These are phyloP conservation scores for Cyclotella cryptica DNA, from an alignment of 108 stramenopile species.

Conservation along the genomic window DNA sequence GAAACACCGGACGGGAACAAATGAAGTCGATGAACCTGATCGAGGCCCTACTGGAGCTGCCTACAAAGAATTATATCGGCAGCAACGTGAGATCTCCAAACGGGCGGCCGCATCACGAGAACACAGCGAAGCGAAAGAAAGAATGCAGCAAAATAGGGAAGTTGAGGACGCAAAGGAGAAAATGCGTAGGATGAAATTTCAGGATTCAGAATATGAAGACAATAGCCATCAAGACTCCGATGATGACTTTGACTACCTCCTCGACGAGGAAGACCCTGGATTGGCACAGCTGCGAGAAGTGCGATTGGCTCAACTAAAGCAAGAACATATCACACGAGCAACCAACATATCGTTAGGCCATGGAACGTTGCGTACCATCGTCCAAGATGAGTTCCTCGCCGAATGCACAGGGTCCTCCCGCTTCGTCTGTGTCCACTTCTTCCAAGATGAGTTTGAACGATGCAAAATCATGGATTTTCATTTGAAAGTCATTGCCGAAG, in stretches of 20 bases:
- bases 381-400: constrained; percentile 95
- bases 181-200: constrained; percentile 47
- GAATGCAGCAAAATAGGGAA: constrained; percentile 36
- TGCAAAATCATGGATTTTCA: constrained; percentile 98
- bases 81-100: constrained; percentile 48
- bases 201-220: constrained; percentile 33
- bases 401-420: constrained; percentile 81
- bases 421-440: constrained; percentile 93
- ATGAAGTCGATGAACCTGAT: constrained; percentile 66
- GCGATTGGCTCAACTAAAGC: constrained; percentile 85
- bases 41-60: constrained; percentile 65
- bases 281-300: constrained; percentile 80
- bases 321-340: constrained; percentile 57
- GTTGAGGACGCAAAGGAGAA: constrained; percentile 49
- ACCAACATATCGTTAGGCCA: constrained; percentile 93
- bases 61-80: constrained; percentile 48
- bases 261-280: constrained; percentile 69
- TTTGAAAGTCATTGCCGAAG: constrained; percentile 72
- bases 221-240: constrained; percentile 53
- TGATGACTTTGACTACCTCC: constrained; percentile 43
- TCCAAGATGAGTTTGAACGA: constrained; percentile 93
- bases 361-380: constrained; percentile 93
- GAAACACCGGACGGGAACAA: constrained; percentile 53
- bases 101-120: constrained; percentile 14
- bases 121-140: constrained; percentile 14